A percentile compares a stretch with the other conserved stretches of the same genome.
Evolutionary conservation across 176 grass and related monocot genomes (phyloP).

Genomic region (Cocos nucifera): DNA sequence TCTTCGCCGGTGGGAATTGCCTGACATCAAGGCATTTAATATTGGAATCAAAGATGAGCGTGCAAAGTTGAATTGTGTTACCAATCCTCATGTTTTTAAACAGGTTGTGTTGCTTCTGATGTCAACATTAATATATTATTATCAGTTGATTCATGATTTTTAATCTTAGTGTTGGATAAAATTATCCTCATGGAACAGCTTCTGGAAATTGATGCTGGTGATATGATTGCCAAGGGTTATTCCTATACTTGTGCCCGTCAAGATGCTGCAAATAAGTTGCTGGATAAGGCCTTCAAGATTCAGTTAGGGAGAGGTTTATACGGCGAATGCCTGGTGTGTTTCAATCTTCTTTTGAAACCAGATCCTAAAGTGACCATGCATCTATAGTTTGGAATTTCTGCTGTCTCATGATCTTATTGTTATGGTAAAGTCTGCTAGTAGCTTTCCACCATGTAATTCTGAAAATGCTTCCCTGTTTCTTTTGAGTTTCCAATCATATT

Average conservation of each 20-base stretch:
- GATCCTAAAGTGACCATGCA: too few relatives aligned
- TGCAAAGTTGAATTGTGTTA: slow-evolving; percentile 71
- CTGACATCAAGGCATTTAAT: slow-evolving; percentile 54
- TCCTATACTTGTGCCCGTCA: slow-evolving; percentile 25
- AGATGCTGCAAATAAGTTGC: slow-evolving; percentile 38
- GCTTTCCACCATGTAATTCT: too few relatives aligned
- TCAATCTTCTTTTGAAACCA: not conserved
- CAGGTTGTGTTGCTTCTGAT: slow-evolving; percentile 40
- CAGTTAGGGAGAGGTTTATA: slow-evolving; percentile 64
- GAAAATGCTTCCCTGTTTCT: too few relatives aligned
- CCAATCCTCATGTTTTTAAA: slow-evolving; percentile 70
- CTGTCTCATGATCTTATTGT: too few relatives aligned
- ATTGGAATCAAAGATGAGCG: slow-evolving; percentile 51
- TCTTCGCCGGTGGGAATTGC: slow-evolving; percentile 48
- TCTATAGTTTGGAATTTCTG: too few relatives aligned
- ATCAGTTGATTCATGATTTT: too few relatives aligned
- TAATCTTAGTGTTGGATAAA: too few relatives aligned
- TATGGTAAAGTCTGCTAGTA: too few relatives aligned
- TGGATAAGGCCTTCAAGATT: slow-evolving; percentile 67
- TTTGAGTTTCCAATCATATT: too few relatives aligned
- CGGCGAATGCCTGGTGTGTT: slow-evolving; percentile 64
- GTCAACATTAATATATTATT: not conserved
- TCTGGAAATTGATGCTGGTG: slow-evolving; percentile 47
- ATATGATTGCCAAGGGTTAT: slow-evolving; percentile 47
- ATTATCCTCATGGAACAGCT: slow-evolving; percentile 39